Conservation (phyloP, 2,329 filamentous ascomycete genomes). For the Fusarium sp. region DNA sequence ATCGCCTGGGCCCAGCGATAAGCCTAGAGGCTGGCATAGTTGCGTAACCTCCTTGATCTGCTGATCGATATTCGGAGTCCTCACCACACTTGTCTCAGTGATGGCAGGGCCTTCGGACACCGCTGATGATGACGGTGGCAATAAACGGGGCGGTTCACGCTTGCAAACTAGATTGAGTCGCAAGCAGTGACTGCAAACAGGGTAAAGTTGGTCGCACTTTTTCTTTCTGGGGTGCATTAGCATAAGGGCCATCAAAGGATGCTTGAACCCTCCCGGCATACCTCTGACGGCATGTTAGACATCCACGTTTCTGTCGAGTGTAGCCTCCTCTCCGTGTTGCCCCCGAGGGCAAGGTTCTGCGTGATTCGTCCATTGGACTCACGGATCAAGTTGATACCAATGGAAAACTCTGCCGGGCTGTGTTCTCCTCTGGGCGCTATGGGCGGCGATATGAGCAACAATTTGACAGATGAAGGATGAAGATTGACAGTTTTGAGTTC, state of each 20-base stretch:
- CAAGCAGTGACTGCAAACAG: constrained; percentile 1
- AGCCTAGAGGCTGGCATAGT: not conserved
- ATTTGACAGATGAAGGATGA: not conserved
- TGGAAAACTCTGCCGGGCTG: not conserved
- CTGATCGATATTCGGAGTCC: not conserved
- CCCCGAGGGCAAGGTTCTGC: not conserved
- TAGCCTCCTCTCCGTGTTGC: constrained; percentile 27
- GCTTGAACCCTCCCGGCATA: not conserved
- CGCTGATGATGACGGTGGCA: not conserved
- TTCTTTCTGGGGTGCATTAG: constrained; percentile 1
- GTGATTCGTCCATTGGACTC: not conserved
- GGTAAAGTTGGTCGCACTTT: constrained; percentile 2
- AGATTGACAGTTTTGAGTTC: constrained; percentile 1
- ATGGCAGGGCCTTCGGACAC: not conserved
- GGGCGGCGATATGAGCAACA: constrained; percentile 5
- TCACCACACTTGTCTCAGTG: not conserved
- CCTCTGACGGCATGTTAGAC: constrained; percentile 43
- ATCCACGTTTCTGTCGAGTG: constrained; percentile 41
- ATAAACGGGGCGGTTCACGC: not conserved
- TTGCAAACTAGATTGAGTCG: constrained; percentile 1
- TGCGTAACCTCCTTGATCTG: not conserved
- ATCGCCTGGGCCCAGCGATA: not conserved
- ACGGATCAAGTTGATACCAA: not conserved
- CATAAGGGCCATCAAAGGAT: not conserved
- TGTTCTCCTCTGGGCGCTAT: not conserved